phyloP scores from a whole-genome alignment of 768 basidiomycete genomes.

The Pisolithus tinctorius region DNA sequence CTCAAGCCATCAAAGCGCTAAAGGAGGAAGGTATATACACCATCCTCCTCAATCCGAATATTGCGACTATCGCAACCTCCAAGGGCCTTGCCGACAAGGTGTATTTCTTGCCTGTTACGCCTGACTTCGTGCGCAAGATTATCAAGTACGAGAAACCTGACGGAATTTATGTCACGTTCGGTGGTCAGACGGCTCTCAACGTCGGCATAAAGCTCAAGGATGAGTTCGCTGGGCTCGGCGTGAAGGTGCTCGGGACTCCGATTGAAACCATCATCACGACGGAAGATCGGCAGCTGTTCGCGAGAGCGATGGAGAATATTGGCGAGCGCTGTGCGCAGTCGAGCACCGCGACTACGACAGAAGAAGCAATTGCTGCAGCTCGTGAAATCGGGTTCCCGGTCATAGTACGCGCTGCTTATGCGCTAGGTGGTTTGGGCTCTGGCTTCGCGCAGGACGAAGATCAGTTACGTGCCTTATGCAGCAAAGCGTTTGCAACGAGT shows the following conservation, averaged over 20 bases:
- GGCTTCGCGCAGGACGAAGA: slow-evolving; percentile 93
- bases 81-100: slow-evolving; percentile 99
- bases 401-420: slow-evolving; percentile 95
- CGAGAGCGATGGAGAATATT: slow-evolving; percentile 89
- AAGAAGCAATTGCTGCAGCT: slow-evolving; percentile 83
- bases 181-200: slow-evolving; percentile 94
- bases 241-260: slow-evolving; percentile 91
- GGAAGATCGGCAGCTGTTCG: slow-evolving; percentile 93
- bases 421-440: slow-evolving; percentile 90
- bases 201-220: slow-evolving; percentile 98
- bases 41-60: slow-evolving; percentile 97
- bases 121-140: slow-evolving; percentile 96
- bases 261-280: slow-evolving; percentile 97
- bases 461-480: slow-evolving; percentile 84
- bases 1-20: slow-evolving; percentile 97
- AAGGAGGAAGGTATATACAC: slow-evolving; percentile 99
- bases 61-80: slow-evolving; percentile 96
- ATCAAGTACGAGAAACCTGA: slow-evolving; percentile 99
- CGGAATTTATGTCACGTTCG: slow-evolving; percentile 98
- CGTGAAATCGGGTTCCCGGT: slow-evolving; percentile 86
- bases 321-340: slow-evolving; percentile 94
- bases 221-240: slow-evolving; percentile 85
- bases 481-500: slow-evolving; percentile 94
- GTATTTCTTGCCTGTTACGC: slow-evolving; percentile 97
- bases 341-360: slow-evolving; percentile 74